Evolutionary conservation across 2,329 filamentous ascomycete genomes (phyloP).

Genomic region (Penicillium sp.): DNA sequence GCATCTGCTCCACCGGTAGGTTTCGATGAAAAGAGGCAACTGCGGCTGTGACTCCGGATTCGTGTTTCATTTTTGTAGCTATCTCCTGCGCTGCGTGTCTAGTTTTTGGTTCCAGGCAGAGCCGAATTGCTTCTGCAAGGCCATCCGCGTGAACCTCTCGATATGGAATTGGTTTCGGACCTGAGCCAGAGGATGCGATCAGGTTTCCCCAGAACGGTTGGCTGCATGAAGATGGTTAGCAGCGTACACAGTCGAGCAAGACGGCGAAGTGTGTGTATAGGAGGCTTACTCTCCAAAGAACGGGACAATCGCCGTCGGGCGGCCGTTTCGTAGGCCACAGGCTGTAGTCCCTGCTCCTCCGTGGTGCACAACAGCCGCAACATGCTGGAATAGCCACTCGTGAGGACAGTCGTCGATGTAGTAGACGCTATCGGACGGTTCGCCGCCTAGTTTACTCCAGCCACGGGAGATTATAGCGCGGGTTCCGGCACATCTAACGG

Average conservation of each 20-base stretch:
- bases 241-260: neutral
- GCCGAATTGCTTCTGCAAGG: constrained; percentile 53
- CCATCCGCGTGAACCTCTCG: constrained; percentile 50
- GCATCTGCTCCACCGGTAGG: constrained; percentile 31
- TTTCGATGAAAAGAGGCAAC: constrained; percentile 52
- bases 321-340: constrained; percentile 56
- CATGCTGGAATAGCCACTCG: constrained; percentile 63
- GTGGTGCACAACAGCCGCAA: constrained; percentile 62
- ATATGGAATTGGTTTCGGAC: constrained; percentile 54
- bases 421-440: constrained; percentile 46
- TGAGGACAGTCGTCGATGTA: constrained; percentile 62
- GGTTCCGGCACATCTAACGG: constrained; percentile 52
- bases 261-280: neutral
- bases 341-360: constrained; percentile 66
- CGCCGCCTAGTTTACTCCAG: constrained; percentile 55
- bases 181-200: constrained; percentile 56
- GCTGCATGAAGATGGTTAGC: constrained; percentile 17
- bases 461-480: constrained; percentile 61
- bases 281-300: constrained; percentile 58
- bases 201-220: constrained; percentile 62
- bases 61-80: constrained; percentile 44
- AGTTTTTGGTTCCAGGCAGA: constrained; percentile 47
- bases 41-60: constrained; percentile 48
- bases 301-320: constrained; percentile 60
- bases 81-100: constrained; percentile 44